Percentiles rank a stretch among this genome's conserved stretches.
Evolutionary conservation across 345 rosid genomes (phyloP).

Genomic region (Populus davidiana): DNA sequence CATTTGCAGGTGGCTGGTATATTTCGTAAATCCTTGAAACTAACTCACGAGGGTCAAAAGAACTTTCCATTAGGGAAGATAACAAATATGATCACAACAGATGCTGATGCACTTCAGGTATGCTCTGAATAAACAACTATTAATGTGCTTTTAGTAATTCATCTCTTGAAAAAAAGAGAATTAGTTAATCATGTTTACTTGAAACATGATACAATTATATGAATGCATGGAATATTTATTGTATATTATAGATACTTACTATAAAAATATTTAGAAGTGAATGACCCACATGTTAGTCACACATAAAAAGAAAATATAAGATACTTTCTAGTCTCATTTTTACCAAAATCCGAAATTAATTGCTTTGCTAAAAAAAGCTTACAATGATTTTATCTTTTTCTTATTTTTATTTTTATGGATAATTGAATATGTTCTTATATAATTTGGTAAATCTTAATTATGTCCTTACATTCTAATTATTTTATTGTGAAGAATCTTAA

Average conservation of each 20-base stretch:
- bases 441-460: background rate
- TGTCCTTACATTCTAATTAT: background rate
- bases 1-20: slow-evolving; percentile 33
- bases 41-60: slow-evolving; percentile 30
- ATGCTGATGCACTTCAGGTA: slow-evolving; percentile 36
- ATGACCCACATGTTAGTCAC: too few relatives aligned
- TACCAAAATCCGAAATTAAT: background rate
- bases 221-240: background rate
- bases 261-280: too few relatives aligned
- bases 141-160: background rate
- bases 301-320: too few relatives aligned
- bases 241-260: background rate
- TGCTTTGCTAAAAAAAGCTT: background rate
- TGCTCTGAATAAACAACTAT: background rate
- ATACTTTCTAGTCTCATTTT: background rate
- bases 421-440: background rate
- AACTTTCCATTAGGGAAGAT: slow-evolving; percentile 29
- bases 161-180: background rate
- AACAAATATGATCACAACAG: slow-evolving; percentile 37
- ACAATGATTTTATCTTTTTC: background rate
- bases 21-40: slow-evolving; percentile 30
- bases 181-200: background rate
- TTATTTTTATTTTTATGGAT: background rate
- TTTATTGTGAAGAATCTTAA: background rate
- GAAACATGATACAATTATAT: background rate